Conservation (phyloP, 495 filamentous ascomycete genomes). For the Pyrenopolyporus hunteri region DNA sequence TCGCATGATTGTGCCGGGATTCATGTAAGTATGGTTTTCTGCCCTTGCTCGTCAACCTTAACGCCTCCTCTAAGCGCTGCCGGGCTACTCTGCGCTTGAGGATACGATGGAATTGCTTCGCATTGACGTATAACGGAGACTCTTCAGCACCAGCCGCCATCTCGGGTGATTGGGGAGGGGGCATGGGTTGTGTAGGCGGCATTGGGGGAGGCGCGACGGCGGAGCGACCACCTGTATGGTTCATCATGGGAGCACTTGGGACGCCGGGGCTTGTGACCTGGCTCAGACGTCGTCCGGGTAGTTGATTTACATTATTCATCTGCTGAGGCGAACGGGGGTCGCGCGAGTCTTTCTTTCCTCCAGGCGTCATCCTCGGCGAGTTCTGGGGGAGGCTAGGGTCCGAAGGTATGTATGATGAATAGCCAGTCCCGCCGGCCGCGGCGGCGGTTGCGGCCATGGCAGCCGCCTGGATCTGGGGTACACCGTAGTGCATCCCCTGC, state of each 20-base stretch:
- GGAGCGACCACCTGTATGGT: slow-evolving; percentile 52
- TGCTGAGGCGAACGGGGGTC: slow-evolving; percentile 67
- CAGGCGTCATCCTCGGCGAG: slow-evolving; percentile 63
- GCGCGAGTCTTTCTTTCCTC: slow-evolving; percentile 62
- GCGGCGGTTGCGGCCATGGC: slow-evolving; percentile 75
- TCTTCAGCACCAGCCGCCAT: slow-evolving; percentile 84
- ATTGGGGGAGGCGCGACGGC: slow-evolving; percentile 55
- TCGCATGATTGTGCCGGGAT: slow-evolving; percentile 98
- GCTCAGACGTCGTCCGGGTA: slow-evolving; percentile 62
- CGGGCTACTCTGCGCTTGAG: slow-evolving; percentile 91
- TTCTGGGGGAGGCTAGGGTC: slow-evolving; percentile 62
- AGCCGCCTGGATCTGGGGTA: slow-evolving; percentile 65
- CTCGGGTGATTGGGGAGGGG: slow-evolving; percentile 81
- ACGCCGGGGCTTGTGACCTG: slow-evolving; percentile 69
- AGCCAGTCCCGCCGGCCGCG: slow-evolving; percentile 65
- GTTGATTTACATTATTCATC: slow-evolving; percentile 59
- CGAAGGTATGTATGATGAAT: slow-evolving; percentile 57
- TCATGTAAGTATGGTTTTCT: slow-evolving; percentile 98
- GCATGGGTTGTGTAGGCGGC: slow-evolving; percentile 53
- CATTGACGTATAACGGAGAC: slow-evolving; percentile 95
- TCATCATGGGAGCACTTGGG: slow-evolving; percentile 62
- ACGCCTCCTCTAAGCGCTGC: slow-evolving; percentile 88
- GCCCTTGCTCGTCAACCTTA: slow-evolving; percentile 91
- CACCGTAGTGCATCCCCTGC: slow-evolving; percentile 65
- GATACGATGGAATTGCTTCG: slow-evolving; percentile 98